Conservation (phyloP, 371 early-diverging fungal species). For the Coemansia sp. region DNA sequence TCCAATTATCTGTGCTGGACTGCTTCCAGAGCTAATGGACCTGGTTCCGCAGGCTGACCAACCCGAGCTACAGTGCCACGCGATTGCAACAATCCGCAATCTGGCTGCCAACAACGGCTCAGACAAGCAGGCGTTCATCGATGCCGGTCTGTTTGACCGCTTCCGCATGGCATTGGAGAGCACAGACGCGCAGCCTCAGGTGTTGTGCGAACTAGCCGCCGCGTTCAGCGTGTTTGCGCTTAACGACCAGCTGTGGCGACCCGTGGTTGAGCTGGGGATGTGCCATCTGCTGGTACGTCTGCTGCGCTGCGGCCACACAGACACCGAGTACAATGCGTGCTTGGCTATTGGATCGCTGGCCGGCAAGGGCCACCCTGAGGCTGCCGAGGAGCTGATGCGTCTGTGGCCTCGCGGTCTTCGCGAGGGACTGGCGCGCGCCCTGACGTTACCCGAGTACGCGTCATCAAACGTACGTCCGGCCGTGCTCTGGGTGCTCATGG, state of each 20-base stretch:
- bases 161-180: conserved; percentile 66
- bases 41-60: conserved; percentile 71
- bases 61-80: conserved; percentile 84
- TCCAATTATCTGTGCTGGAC: conserved; percentile 79
- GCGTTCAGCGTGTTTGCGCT: conserved; percentile 82
- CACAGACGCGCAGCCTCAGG: conserved; percentile 54
- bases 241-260: conserved; percentile 75
- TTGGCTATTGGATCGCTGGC: conserved; percentile 83
- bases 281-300: conserved; percentile 72
- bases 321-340: conserved; percentile 81
- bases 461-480: conserved; percentile 28
- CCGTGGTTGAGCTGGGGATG: conserved; percentile 62
- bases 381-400: conserved; percentile 59
- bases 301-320: conserved; percentile 63
- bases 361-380: conserved; percentile 58
- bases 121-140: conserved; percentile 74
- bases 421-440: conserved; percentile 10
- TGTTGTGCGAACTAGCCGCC: conserved; percentile 85
- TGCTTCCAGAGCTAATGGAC: conserved; percentile 72
- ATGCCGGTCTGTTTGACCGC: conserved; percentile 77
- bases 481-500: conserved; percentile 32
- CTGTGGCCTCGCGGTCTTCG: conserved; percentile 61
- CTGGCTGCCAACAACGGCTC: conserved; percentile 79
- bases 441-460: conserved; percentile 19
- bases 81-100: conserved; percentile 82